Percentiles rank a stretch among this genome's conserved stretches.
phyloP scores from a whole-genome alignment of 768 basidiomycete genomes.

The Mycena latifolia region DNA sequence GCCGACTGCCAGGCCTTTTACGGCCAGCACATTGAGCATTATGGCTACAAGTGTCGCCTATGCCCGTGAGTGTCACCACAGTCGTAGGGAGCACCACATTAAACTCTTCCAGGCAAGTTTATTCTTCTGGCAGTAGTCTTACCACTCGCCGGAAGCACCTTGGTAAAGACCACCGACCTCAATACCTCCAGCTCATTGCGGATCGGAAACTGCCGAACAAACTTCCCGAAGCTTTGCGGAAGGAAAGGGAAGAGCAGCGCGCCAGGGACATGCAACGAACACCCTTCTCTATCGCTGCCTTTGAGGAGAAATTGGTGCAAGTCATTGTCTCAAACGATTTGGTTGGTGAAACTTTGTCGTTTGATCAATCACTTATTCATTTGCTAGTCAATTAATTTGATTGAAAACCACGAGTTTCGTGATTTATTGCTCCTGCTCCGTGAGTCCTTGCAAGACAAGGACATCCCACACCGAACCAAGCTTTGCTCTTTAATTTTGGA shows the following conservation, averaged over 20 bases:
- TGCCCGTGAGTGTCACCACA: conserved; percentile 18
- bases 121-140: conserved; percentile 22
- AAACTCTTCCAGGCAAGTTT: conserved; percentile 18
- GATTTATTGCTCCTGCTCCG: conserved; percentile 41
- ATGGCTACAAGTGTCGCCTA: conserved; percentile 21
- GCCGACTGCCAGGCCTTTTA: conserved; percentile 24
- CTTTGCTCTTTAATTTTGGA: conserved; percentile 37
- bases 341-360: conserved; percentile 19
- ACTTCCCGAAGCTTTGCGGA: conserved; percentile 18
- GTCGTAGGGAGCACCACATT: conserved; percentile 15
- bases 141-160: conserved; percentile 22
- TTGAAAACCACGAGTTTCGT: conserved; percentile 43
- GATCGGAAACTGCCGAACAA: conserved; percentile 20
- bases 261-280: conserved; percentile 21
- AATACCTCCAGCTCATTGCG: conserved; percentile 15
- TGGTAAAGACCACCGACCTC: conserved; percentile 15
- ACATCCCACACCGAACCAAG: conserved; percentile 43
- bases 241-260: conserved; percentile 21
- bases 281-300: conserved; percentile 22
- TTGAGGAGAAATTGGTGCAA: conserved; percentile 18
- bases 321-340: conserved; percentile 25
- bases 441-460: conserved; percentile 39
- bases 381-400: conserved; percentile 43
- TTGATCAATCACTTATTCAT: conserved; percentile 18
- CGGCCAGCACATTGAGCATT: conserved; percentile 19